Percentiles rank a stretch among this genome's conserved stretches.
phyloP scores from a whole-genome alignment of 345 rosid species.

The Citrus reticulata region DNA sequence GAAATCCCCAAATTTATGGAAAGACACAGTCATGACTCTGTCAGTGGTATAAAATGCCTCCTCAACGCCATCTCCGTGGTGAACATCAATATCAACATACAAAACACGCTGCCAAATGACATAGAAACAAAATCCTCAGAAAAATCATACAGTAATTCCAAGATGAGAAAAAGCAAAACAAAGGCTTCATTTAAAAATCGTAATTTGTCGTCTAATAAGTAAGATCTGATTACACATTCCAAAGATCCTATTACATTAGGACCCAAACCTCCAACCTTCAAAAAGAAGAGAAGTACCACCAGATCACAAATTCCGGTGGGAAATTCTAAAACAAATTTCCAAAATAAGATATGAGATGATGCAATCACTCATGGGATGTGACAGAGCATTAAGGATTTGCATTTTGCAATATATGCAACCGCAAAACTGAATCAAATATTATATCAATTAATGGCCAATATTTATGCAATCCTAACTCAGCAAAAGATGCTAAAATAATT shows the following conservation, averaged over 20 bases:
- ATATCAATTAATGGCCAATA: not conserved
- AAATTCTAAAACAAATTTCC: not conserved
- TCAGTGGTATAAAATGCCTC: conserved; percentile 99
- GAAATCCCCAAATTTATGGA: conserved; percentile 95
- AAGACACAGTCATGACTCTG: conserved; percentile 99
- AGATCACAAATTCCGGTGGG: not conserved
- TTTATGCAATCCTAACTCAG: not conserved
- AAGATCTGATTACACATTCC: not conserved
- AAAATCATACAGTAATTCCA: not conserved
- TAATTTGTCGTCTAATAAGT: not conserved
- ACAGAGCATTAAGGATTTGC: not conserved
- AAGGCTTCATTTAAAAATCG: not conserved
- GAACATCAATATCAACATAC: conserved; percentile 94
- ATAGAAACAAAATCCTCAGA: conserved; percentile 18
- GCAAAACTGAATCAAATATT: conserved; percentile 3
- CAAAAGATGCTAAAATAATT: not conserved
- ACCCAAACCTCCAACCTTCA: not conserved
- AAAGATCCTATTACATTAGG: not conserved
- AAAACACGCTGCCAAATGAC: conserved; percentile 70
- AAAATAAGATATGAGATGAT: not conserved
- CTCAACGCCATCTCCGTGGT: conserved; percentile 98
- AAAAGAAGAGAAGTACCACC: not conserved
- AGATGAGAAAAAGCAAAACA: not conserved
- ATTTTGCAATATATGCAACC: not conserved
- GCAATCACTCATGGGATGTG: not conserved